These are phyloP conservation scores for Epichloe typhina DNA, from an alignment of 2,329 filamentous ascomycete species.

Conservation along the genomic window DNA sequence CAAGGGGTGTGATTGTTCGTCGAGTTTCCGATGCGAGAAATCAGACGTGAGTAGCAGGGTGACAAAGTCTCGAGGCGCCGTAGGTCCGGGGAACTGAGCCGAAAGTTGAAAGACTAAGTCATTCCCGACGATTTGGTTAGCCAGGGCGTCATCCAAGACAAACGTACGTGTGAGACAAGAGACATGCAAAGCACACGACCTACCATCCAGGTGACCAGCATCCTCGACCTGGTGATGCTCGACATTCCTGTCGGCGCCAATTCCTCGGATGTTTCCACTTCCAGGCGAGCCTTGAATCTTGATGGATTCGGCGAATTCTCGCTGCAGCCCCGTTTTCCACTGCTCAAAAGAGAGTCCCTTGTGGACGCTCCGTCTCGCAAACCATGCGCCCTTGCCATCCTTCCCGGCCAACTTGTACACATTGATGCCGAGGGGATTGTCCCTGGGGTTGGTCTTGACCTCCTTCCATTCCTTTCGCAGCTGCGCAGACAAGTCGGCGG, in stretches of 20 bases:
- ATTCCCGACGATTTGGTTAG: background rate
- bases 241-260: slow-evolving; percentile 66
- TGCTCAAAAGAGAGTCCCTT: slow-evolving; percentile 62
- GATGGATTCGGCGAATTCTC: slow-evolving; percentile 69
- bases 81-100: slow-evolving; percentile 81
- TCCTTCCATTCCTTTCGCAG: slow-evolving; percentile 84
- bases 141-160: background rate
- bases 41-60: slow-evolving; percentile 61
- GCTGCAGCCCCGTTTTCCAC: slow-evolving; percentile 64
- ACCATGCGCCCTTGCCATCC: slow-evolving; percentile 82
- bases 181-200: background rate
- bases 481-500: slow-evolving; percentile 24
- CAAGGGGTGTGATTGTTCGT: slow-evolving; percentile 12
- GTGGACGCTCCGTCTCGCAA: slow-evolving; percentile 73
- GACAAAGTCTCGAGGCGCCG: slow-evolving; percentile 77
- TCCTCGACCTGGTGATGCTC: slow-evolving; percentile 47
- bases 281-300: slow-evolving; percentile 57
- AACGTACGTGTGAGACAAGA: background rate
- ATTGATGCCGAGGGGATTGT: slow-evolving; percentile 63
- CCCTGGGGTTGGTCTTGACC: slow-evolving; percentile 54
- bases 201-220: slow-evolving; percentile 50
- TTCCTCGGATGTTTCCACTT: slow-evolving; percentile 66
- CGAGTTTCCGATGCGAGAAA: slow-evolving; percentile 27
- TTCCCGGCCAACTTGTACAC: slow-evolving; percentile 70
- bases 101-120: slow-evolving; percentile 65